Evolutionary conservation across 1,139 yeast species (phyloP).

Genomic region (Hansenula sp.): DNA sequence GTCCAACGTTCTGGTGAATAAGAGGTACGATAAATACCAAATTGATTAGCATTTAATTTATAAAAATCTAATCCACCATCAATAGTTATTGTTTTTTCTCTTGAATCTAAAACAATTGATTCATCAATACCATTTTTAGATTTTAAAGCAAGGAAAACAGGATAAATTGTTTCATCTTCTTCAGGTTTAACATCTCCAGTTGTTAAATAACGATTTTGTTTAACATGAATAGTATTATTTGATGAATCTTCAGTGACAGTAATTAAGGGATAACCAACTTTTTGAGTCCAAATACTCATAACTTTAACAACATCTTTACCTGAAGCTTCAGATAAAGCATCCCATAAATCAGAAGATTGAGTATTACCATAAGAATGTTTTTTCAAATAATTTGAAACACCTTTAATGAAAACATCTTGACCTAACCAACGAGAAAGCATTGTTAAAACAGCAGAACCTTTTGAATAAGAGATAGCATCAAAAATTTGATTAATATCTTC

Average conservation of each 20-base stretch:
- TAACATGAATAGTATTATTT: constrained; percentile 42
- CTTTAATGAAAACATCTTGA: constrained; percentile 58
- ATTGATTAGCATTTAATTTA: constrained; percentile 78
- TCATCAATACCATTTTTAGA: constrained; percentile 66
- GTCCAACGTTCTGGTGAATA: constrained; percentile 72
- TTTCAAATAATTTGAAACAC: constrained; percentile 65
- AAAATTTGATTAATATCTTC: constrained; percentile 75
- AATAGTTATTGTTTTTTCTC: constrained; percentile 46
- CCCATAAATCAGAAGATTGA: constrained; percentile 77
- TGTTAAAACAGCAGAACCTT: constrained; percentile 71
- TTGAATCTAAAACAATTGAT: constrained; percentile 49
- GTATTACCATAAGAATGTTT: constrained; percentile 73
- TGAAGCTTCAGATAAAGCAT: constrained; percentile 63
- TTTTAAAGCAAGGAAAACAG: constrained; percentile 77
- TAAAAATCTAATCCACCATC: constrained; percentile 49
- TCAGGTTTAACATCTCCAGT: constrained; percentile 76
- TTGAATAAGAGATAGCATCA: constrained; percentile 71
- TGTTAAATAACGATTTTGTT: constrained; percentile 71
- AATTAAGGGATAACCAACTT: constrained; percentile 81
- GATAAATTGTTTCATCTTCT: constrained; percentile 70
- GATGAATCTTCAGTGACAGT: constrained; percentile 48
- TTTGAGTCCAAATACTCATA: constrained; percentile 81
- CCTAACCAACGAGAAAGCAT: constrained; percentile 73
- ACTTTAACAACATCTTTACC: constrained; percentile 68
- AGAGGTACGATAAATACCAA: constrained; percentile 79